phyloP scores from a whole-genome alignment of 768 basidiomycete genomes.

The Suillus placidus region DNA sequence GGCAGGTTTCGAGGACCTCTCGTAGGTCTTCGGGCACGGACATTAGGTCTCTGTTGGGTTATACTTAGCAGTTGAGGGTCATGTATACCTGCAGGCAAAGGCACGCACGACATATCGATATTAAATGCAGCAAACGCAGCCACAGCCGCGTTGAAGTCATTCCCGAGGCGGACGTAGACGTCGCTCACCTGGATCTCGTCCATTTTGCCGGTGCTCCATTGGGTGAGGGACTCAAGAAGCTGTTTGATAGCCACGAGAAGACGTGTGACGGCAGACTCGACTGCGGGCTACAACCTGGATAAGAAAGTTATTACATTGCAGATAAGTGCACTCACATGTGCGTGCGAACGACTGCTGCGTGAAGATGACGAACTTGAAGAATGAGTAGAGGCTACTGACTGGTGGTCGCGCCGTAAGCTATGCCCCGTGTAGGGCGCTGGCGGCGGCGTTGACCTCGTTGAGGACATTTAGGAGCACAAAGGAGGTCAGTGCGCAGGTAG shows the following conservation, averaged over 20 bases:
- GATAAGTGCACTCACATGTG: conserved; percentile 29
- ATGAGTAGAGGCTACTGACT: conserved; percentile 51
- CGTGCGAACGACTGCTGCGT: conserved; percentile 20
- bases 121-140: conserved; percentile 82
- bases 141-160: conserved; percentile 95
- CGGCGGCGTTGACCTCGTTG: conserved; percentile 20
- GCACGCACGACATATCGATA: conserved; percentile 88
- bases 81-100: conserved; percentile 17
- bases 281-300: conserved; percentile 57
- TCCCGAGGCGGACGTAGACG: conserved; percentile 94
- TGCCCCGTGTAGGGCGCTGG: conserved; percentile 35
- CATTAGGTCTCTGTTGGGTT: conserved; percentile 71
- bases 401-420: conserved; percentile 54
- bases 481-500: background rate
- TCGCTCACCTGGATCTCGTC: conserved; percentile 88
- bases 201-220: conserved; percentile 77
- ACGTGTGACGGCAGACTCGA: conserved; percentile 90
- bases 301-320: conserved; percentile 13
- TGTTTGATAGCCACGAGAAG: conserved; percentile 94
- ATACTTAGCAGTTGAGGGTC: conserved; percentile 16
- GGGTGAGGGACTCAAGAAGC: conserved; percentile 85
- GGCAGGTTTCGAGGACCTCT: conserved; percentile 83
- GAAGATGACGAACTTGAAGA: conserved; percentile 37
- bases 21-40: conserved; percentile 89
- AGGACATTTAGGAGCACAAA: conserved; percentile 22